These are phyloP conservation scores for Spathaspora boniae DNA, from an alignment of 805 yeast species.

Conservation along the genomic window DNA sequence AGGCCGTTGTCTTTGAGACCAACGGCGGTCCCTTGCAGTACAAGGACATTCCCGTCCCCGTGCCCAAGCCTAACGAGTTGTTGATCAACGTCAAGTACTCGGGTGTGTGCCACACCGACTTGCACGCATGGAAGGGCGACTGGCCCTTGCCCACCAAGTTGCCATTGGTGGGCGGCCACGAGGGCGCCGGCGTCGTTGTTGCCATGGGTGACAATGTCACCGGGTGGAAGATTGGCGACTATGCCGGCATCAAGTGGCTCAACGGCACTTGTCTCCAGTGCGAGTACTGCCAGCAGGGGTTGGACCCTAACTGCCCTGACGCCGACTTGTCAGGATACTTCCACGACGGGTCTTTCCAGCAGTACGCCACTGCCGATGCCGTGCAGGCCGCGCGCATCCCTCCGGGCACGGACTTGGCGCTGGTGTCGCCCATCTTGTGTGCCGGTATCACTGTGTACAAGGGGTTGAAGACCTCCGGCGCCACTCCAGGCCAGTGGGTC, in stretches of 20 bases:
- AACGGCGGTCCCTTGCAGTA: slow-evolving; percentile 37
- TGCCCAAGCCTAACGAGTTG: slow-evolving; percentile 72
- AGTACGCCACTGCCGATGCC: slow-evolving; percentile 86
- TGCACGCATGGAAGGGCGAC: slow-evolving; percentile 93
- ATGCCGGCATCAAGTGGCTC: slow-evolving; percentile 83
- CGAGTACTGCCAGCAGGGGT: slow-evolving; percentile 65
- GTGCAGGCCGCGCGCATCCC: slow-evolving; percentile 83
- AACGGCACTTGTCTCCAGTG: slow-evolving; percentile 74
- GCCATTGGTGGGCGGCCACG: slow-evolving; percentile 86
- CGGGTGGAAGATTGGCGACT: slow-evolving; percentile 74
- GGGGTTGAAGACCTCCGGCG: slow-evolving; percentile 77
- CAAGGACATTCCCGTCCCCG: slow-evolving; percentile 76
- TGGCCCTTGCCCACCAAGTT: slow-evolving; percentile 78
- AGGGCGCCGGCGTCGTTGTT: slow-evolving; percentile 85
- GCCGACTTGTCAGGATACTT: slow-evolving; percentile 77
- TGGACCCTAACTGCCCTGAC: slow-evolving; percentile 67
- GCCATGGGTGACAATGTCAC: slow-evolving; percentile 67
- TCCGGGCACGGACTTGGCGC: slow-evolving; percentile 68
- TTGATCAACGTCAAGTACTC: slow-evolving; percentile 80
- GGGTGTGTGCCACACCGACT: slow-evolving; percentile 92
- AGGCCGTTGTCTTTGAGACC: slow-evolving; percentile 36
- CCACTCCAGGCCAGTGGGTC: slow-evolving; percentile 70
- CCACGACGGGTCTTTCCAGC: slow-evolving; percentile 89
- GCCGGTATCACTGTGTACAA: slow-evolving; percentile 92
- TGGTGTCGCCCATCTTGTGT: slow-evolving; percentile 78